phyloP scores from a whole-genome alignment of 169 alveolate species.

The Cryptosporidium meleagridis region DNA sequence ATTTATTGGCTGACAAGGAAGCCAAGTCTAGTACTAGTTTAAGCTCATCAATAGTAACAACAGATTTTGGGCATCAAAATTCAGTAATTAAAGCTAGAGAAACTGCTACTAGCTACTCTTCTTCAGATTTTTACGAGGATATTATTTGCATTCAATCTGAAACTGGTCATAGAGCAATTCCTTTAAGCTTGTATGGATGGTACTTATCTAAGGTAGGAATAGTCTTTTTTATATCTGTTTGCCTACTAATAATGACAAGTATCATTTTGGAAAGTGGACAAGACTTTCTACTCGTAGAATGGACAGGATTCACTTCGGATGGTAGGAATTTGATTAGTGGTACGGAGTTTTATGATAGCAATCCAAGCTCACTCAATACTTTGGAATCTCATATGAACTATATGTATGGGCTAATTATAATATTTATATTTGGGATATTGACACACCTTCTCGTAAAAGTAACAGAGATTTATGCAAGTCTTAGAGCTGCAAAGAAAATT shows the following conservation, averaged over 20 bases:
- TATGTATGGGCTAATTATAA: conserved; percentile 27
- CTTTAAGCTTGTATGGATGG: conserved; percentile 34
- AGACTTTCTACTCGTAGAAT: conserved; percentile 50
- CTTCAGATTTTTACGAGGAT: conserved; percentile 54
- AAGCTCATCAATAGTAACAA: not conserved
- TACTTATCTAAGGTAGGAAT: conserved; percentile 42
- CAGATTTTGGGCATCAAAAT: not conserved
- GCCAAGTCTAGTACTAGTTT: not conserved
- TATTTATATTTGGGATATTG: conserved; percentile 13
- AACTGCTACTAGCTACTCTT: not conserved
- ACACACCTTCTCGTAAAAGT: conserved; percentile 1
- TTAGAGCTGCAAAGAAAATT: conserved; percentile 71
- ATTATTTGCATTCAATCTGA: conserved; percentile 25
- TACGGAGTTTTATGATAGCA: not conserved
- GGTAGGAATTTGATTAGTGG: conserved; percentile 8
- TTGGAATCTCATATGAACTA: conserved; percentile 24
- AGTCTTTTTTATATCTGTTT: not conserved
- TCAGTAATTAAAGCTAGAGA: not conserved
- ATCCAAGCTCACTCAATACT: not conserved
- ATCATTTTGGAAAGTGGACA: conserved; percentile 37
- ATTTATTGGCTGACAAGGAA: not conserved
- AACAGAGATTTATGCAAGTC: conserved; percentile 36
- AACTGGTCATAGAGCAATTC: conserved; percentile 48
- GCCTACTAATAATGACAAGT: conserved; percentile 2
- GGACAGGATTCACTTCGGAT: conserved; percentile 69